Evolutionary conservation across 2,329 filamentous ascomycete species (phyloP), one percentile per base, ranked within the genome.

Genomic region (Penicillium sp.): DNA sequence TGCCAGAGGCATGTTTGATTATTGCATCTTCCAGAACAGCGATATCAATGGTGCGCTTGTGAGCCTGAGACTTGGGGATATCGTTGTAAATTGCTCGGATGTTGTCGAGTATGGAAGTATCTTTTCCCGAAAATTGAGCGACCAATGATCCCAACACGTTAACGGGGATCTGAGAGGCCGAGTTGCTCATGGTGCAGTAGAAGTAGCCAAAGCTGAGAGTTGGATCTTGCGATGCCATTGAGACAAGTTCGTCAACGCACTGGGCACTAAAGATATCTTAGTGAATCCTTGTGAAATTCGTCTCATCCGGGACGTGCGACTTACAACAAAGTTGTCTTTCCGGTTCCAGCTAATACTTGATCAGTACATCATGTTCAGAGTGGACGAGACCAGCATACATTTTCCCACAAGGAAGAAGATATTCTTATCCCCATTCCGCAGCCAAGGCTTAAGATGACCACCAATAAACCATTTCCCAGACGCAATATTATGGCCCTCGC

Each of bases 291-390:
- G 27, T 8, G n/a, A 10, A 23, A 33, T 49, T 4, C 8, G 19
- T 6, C 1, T 5, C 8, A 4, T 3, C 4, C 9, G 11, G 13
- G 4, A 9, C 13, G 6, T 33, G 19, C 16, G 26, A 58, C 62
- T 59, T 31, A 64, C 63, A 65, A 65, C 9, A 65, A 54, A 1
- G 63, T 65, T 1, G 62, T 58, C 26, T 65, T 65, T 37, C 63
- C 63, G 33, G 60, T 58, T 29, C 63, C 63, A 43, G 63, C 63
- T 65, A 49, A 27, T 33, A 2, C 10, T 3, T 39, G 19, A 23
- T 51, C 39, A 45, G 50, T 23, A 42, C 23, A 14, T 47, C n/a
- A 39, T 42, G 16, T 19, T 29, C 23, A 5, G 8, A 10, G 16
- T 21, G 10, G 11, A 37, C 6, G 21, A 16, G 29, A 25, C 14